Evolutionary conservation across 2,329 filamentous ascomycete genomes (phyloP).

Genomic region (Penicillium brasilianum): DNA sequence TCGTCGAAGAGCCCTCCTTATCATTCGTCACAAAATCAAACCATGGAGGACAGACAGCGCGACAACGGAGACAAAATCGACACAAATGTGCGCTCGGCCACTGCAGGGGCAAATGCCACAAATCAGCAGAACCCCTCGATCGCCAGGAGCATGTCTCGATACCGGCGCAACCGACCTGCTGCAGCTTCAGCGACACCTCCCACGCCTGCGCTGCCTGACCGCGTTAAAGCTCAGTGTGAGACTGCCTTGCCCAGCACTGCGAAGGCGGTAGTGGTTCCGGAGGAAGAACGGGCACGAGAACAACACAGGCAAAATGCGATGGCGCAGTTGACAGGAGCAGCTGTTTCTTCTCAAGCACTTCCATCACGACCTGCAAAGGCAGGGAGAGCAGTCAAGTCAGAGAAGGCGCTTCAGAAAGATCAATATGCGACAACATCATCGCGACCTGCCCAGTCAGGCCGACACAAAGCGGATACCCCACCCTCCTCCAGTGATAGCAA

Average conservation of each 20-base stretch:
- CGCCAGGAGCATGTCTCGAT: conserved; percentile 43
- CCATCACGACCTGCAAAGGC: conserved; percentile 20
- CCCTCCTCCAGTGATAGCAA: conserved; percentile 22
- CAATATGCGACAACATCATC: background rate
- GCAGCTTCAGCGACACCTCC: conserved; percentile 15
- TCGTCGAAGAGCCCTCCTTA: background rate
- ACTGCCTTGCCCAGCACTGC: conserved; percentile 6
- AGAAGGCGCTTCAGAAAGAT: background rate
- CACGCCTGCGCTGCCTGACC: conserved; percentile 21
- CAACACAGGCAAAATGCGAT: conserved; percentile 41
- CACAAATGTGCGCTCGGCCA: background rate
- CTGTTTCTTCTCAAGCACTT: conserved; percentile 9
- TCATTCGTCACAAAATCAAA: background rate
- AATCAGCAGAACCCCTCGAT: conserved; percentile 33
- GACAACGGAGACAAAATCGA: background rate
- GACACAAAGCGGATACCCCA: conserved; percentile 6
- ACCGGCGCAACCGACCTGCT: conserved; percentile 37
- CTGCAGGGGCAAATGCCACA: background rate
- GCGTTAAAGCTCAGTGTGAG: conserved; percentile 8
- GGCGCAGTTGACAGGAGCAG: conserved; percentile 40
- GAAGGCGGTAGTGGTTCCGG: background rate
- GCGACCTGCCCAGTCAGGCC: background rate
- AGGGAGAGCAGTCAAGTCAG: conserved; percentile 7
- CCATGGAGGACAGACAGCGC: background rate
- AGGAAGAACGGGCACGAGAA: conserved; percentile 30